Conservation (phyloP, 176 grass and related monocot species). For the Phoenix roebelenii region DNA sequence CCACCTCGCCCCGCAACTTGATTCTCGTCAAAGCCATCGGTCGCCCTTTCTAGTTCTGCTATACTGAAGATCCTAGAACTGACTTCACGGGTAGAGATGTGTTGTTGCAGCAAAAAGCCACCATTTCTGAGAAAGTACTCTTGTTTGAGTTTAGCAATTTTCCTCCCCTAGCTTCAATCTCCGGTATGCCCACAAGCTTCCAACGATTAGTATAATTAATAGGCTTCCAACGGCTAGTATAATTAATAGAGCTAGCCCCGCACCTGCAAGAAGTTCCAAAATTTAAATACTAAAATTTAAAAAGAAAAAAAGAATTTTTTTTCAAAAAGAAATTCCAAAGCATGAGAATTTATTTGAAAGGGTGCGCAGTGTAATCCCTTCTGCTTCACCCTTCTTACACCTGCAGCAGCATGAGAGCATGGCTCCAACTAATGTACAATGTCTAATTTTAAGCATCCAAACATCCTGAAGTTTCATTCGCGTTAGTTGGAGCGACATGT, state of each 20-base stretch:
- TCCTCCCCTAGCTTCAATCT: constrained; percentile 34
- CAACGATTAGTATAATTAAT: constrained; percentile 22
- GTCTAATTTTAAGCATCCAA: too few relatives aligned
- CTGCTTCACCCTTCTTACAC: too few relatives aligned
- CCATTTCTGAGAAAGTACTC: constrained; percentile 46
- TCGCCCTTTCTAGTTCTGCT: constrained; percentile 39
- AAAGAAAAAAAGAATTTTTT: too few relatives aligned
- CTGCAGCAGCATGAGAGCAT: too few relatives aligned
- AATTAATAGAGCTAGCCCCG: constrained; percentile 26
- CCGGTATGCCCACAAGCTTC: constrained; percentile 30
- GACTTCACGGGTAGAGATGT: constrained; percentile 20
- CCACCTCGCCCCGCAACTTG: constrained; percentile 45
- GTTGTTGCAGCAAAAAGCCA: constrained; percentile 34
- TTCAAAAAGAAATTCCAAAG: too few relatives aligned
- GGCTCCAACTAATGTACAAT: too few relatives aligned
- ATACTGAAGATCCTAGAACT: constrained; percentile 37
- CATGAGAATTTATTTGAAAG: too few relatives aligned
- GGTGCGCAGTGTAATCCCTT: too few relatives aligned
- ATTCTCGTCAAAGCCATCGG: constrained; percentile 29
- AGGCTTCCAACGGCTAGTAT: constrained; percentile 21
- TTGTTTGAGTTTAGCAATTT: constrained; percentile 20
- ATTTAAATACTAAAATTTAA: too few relatives aligned
- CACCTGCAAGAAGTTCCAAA: constrained; percentile 1
- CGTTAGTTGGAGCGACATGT: too few relatives aligned
- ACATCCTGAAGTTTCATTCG: too few relatives aligned